Evolutionary conservation across 2,329 filamentous ascomycete species (phyloP).

Genomic region (Elsinoe australis): DNA sequence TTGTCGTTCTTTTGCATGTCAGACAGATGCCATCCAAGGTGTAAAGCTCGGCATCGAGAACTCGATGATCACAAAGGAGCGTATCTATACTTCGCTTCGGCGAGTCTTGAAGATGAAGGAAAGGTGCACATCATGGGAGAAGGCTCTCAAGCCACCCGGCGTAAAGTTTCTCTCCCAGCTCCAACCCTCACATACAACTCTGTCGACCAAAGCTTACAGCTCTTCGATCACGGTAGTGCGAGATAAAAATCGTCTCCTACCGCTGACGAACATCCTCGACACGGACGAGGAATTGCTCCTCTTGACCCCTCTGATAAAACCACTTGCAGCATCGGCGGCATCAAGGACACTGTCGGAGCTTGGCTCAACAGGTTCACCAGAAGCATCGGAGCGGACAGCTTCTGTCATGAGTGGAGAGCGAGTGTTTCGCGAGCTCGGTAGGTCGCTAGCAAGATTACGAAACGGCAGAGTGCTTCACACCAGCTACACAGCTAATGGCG

Average conservation of each 20-base stretch:
- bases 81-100: slow-evolving; percentile 71
- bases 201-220: slow-evolving; percentile 83
- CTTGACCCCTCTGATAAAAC: slow-evolving; percentile 82
- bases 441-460: slow-evolving; percentile 75
- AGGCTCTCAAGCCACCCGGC: slow-evolving; percentile 80
- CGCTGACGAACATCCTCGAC: slow-evolving; percentile 72
- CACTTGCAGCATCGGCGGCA: slow-evolving; percentile 79
- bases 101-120: slow-evolving; percentile 75
- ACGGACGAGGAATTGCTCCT: slow-evolving; percentile 83
- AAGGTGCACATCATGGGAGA: slow-evolving; percentile 81
- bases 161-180: slow-evolving; percentile 68
- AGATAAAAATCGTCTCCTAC: slow-evolving; percentile 78
- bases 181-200: slow-evolving; percentile 69
- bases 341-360: slow-evolving; percentile 62
- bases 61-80: slow-evolving; percentile 72
- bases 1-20: slow-evolving; percentile 78
- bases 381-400: slow-evolving; percentile 50
- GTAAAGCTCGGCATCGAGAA: slow-evolving; percentile 85
- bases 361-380: slow-evolving; percentile 50
- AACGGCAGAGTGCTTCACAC: slow-evolving; percentile 85
- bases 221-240: slow-evolving; percentile 87
- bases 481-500: slow-evolving; percentile 88
- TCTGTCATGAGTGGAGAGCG: slow-evolving; percentile 84
- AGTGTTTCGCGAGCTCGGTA: slow-evolving; percentile 82
- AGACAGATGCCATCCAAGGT: slow-evolving; percentile 85